phyloP scores from a whole-genome alignment of 345 rosid species.

The Populus pruinosa region DNA sequence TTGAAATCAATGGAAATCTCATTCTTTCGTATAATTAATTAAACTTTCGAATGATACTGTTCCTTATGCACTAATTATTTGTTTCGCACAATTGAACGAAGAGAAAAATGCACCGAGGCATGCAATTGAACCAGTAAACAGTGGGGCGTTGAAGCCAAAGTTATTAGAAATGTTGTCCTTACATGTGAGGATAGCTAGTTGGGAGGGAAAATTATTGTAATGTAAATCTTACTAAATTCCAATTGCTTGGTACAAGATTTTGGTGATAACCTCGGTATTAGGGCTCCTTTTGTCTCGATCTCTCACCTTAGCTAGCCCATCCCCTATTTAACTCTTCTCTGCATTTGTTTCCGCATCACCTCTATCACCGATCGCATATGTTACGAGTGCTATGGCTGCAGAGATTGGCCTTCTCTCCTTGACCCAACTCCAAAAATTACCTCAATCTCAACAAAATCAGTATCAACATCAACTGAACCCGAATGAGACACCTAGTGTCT shows the following conservation, averaged over 20 bases:
- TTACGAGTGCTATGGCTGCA: constrained; percentile 37
- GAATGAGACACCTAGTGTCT: not conserved
- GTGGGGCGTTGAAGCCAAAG: constrained; percentile 48
- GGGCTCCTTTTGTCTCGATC: constrained; percentile 36
- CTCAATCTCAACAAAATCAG: constrained; percentile 28
- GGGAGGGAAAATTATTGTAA: constrained; percentile 20
- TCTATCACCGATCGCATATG: constrained; percentile 22
- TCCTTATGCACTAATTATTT: not conserved
- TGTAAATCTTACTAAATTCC: constrained; percentile 31
- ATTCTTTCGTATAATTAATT: not conserved
- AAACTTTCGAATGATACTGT: not conserved
- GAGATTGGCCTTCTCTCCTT: constrained; percentile 44
- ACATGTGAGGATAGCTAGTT: constrained; percentile 18
- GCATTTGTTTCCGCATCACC: constrained; percentile 27
- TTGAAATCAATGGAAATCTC: not conserved
- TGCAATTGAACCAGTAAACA: not conserved
- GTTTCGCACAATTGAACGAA: not conserved
- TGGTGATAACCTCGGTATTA: constrained; percentile 32
- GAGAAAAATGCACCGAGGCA: not conserved
- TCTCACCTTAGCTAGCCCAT: constrained; percentile 21
- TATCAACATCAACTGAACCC: constrained; percentile 16
- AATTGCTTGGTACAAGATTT: constrained; percentile 24
- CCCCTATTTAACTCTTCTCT: constrained; percentile 40
- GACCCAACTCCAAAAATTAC: constrained; percentile 28
- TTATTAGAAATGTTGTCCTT: constrained; percentile 16